Percentiles rank a stretch among this genome's conserved stretches.
These are phyloP conservation scores for Puccinellia tenuiflora DNA, from an alignment of 176 grass and related monocot genomes.

Conservation along the genomic window DNA sequence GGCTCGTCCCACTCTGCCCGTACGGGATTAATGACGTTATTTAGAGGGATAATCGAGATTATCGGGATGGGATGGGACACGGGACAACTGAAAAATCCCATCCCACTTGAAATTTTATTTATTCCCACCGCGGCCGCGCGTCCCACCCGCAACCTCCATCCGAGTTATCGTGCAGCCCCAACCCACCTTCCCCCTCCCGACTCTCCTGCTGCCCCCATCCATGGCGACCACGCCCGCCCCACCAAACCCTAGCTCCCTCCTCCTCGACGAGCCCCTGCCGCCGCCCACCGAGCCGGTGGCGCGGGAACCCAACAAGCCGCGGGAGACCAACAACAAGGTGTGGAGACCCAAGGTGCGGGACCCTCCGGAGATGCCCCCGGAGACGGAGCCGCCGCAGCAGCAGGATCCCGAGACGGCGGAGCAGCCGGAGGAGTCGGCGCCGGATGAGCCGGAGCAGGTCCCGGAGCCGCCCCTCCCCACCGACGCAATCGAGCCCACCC, in stretches of 20 bases:
- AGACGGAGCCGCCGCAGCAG: neutral
- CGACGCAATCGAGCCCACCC: slow-evolving; percentile 36
- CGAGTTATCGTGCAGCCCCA: slow-evolving; percentile 1
- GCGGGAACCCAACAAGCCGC: neutral
- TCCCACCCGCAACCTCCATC: neutral
- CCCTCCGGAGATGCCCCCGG: neutral
- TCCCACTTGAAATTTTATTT: too few species aligned
- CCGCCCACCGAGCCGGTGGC: too few species aligned
- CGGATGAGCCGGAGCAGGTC: neutral
- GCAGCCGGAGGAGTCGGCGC: neutral
- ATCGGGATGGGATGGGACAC: too few species aligned
- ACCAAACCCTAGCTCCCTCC: slow-evolving; percentile 39
- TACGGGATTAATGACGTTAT: too few species aligned
- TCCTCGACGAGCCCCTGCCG: neutral
- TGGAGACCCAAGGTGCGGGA: neutral
- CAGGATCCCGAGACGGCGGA: neutral
- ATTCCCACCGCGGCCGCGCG: neutral
- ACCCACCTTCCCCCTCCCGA: neutral
- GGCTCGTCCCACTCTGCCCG: too few species aligned
- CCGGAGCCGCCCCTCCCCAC: neutral
- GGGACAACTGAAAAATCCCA: too few species aligned
- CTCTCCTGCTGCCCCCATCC: neutral
- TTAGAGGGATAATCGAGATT: too few species aligned
- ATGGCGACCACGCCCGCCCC: slow-evolving; percentile 31
- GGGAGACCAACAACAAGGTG: neutral